Conservation (phyloP, 1,284 basidiomycete genomes). For the Exsudoporus floridanus region DNA sequence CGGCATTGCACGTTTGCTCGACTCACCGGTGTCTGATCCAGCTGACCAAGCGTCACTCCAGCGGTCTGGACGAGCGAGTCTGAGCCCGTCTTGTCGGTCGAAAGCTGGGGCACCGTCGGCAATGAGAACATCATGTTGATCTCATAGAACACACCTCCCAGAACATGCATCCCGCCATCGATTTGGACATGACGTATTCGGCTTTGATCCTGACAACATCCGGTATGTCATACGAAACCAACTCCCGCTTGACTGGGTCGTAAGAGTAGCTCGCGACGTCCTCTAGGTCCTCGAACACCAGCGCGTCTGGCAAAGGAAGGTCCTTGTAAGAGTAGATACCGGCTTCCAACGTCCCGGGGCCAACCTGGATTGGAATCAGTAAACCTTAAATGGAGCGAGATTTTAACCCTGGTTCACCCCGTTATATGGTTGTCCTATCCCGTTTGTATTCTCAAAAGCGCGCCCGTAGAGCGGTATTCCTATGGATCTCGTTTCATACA, state of each 20-base stretch:
- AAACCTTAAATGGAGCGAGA: neutral
- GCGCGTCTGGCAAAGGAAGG: constrained; percentile 66
- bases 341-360: constrained; percentile 52
- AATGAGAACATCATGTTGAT: neutral
- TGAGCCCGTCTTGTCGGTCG: constrained; percentile 58
- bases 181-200: constrained; percentile 65
- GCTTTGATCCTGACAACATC: constrained; percentile 73
- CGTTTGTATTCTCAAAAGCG: constrained; percentile 77
- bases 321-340: constrained; percentile 67
- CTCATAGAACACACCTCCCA: constrained; percentile 60
- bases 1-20: neutral
- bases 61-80: constrained; percentile 57
- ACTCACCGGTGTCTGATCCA: constrained; percentile 55
- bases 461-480: constrained; percentile 85
- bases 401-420: constrained; percentile 48
- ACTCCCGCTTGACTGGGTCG: constrained; percentile 59
- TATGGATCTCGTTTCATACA: constrained; percentile 21
- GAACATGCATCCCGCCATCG: constrained; percentile 77
- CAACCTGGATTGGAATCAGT: constrained; percentile 49
- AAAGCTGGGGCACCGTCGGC: constrained; percentile 41
- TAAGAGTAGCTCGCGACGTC: constrained; percentile 82
- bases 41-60: constrained; percentile 45
- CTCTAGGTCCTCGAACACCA: constrained; percentile 68
- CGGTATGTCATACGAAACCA: constrained; percentile 82
- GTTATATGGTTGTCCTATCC: constrained; percentile 72